Evolutionary conservation across 768 basidiomycete species (phyloP), one percentile per base, ranked within the genome.

Genomic region (Russula dissimulans): DNA sequence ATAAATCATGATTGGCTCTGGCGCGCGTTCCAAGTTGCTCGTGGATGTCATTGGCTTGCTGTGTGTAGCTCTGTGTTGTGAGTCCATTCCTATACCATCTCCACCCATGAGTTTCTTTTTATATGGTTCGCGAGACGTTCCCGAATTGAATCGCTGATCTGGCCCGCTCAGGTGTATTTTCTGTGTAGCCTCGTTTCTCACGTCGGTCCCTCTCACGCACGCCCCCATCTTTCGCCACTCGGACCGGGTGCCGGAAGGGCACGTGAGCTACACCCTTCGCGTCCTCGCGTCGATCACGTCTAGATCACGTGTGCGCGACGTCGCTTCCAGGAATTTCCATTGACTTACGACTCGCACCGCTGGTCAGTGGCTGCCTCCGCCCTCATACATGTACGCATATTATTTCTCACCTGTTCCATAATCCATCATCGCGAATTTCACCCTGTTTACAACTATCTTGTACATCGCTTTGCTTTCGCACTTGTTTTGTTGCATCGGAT

Each of bases 401-500:
- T 32, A 57, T n/a, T 26, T 17, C 29, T 36, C 38, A 9, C 31
- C 38, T 57, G 47, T 43, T 38, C 38, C 45, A 59, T 43, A 32
- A 38, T 36, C 3, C 29, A 52, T 38, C 22, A n/a, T 34, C 31
- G 15, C 34, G 47, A 44, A 29, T 52, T 39, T 32, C 29, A 11
- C 22, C 39, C 18, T 57, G 55, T 62, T 52, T 52, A 26, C 48
- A 43, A 46, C 46, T 36, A 48, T 43, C 56, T 57, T 42, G 26
- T 51, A 57, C 44, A 47, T 61, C 50, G 56, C 57, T 53, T 57
- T 54, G 61, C 56, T 62, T 48, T 62, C 61, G 56, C 61, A 62
- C 45, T 57, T 61, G 60, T 61, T 51, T 57, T 61, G 61, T 62
- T 31, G 45, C 56, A 57, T 43, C 41, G 45, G 51, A 54, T 62